Evolutionary conservation across 2,329 filamentous ascomycete species (phyloP), one percentile per base, ranked within the genome.

Genomic region (Knufia fluminis): DNA sequence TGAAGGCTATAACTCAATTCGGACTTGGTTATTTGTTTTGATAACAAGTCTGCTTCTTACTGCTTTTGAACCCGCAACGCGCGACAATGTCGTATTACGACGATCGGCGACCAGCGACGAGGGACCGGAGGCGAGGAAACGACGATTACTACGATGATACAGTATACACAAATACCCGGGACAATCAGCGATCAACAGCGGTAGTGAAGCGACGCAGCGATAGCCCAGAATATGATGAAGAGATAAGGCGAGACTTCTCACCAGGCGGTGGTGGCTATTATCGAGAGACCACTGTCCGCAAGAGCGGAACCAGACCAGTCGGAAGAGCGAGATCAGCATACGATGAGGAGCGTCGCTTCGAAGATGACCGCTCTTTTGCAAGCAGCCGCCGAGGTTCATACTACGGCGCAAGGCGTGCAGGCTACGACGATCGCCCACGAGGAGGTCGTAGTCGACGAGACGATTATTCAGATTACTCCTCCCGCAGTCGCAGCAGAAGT

Each of bases 181-280:
- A 55, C 32, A 48, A 53, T 19, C 35, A 43, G 28, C 49, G 53
- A 55, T 57, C 58, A 16, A 57, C 50, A 24, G 51, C 54, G 16
- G 52, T 60, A 32, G 54, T 58, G 32, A 54, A 49, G 64, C 71
- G 44, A 16, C 82, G 84, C 56, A 83, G 90, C 63, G 83, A 88
- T 61, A 89, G 83, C 65, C 36, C 33, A 17, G 82, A 83, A 40
- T 70, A 82, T 2, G 68, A 94, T 62, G 90, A 95, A 68, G 86
- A 94, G 68, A 80, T 94, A 52, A 80, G 80, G 56, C 82, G 88
- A 57, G 86, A 94, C 59, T 94, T 94, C 61, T 86, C 86, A 26
- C 86, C 87, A 4, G 83, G 82, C 4, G 64, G 66, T 49, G 64
- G 66, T 48, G 64, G 59, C n/a, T 48, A 58, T 41, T 60, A 57